A percentile compares a stretch with the other conserved stretches of the same genome.
phyloP scores from a whole-genome alignment of 495 filamentous ascomycete species.

The Penicillium paradoxum region DNA sequence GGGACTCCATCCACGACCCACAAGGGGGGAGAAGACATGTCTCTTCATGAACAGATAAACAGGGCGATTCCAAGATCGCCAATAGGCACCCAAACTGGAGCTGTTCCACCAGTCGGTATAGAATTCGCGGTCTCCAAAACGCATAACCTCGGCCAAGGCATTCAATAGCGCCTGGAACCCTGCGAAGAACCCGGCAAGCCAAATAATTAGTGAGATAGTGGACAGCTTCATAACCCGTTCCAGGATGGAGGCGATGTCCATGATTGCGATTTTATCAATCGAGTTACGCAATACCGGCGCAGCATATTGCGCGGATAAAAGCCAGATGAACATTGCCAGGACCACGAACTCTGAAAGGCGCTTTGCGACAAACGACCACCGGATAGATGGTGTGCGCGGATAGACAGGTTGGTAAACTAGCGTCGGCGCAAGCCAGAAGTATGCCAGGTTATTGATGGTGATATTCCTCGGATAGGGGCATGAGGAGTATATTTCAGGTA shows the following conservation, averaged over 20 bases:
- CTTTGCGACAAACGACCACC: conserved; percentile 83
- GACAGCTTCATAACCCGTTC: conserved; percentile 92
- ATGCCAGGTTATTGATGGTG: conserved; percentile 75
- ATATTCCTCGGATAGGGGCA: conserved; percentile 90
- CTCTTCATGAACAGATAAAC: conserved; percentile 94
- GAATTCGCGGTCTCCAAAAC: conserved; percentile 88
- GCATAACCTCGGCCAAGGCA: conserved; percentile 82
- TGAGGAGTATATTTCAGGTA: conserved; percentile 74
- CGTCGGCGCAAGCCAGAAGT: conserved; percentile 97
- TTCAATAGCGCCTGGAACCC: conserved; percentile 89
- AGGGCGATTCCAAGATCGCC: conserved; percentile 96
- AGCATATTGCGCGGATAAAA: conserved; percentile 87
- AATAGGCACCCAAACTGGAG: conserved; percentile 77
- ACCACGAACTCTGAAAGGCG: conserved; percentile 69
- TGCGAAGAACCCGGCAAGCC: conserved; percentile 95
- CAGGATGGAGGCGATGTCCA: conserved; percentile 75
- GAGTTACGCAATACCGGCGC: conserved; percentile 84
- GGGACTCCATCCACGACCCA: conserved; percentile 72
- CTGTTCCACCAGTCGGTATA: conserved; percentile 99
- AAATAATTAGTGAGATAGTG: conserved; percentile 89
- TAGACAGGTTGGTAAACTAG: conserved; percentile 97
- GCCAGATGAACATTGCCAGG: conserved; percentile 85
- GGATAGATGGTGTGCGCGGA: conserved; percentile 68
- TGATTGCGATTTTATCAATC: conserved; percentile 73
- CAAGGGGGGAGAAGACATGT: conserved; percentile 82